Base-by-base conservation (phyloP, 2,329 filamentous ascomycete genomes). In the Septoria petroselini region DNA sequence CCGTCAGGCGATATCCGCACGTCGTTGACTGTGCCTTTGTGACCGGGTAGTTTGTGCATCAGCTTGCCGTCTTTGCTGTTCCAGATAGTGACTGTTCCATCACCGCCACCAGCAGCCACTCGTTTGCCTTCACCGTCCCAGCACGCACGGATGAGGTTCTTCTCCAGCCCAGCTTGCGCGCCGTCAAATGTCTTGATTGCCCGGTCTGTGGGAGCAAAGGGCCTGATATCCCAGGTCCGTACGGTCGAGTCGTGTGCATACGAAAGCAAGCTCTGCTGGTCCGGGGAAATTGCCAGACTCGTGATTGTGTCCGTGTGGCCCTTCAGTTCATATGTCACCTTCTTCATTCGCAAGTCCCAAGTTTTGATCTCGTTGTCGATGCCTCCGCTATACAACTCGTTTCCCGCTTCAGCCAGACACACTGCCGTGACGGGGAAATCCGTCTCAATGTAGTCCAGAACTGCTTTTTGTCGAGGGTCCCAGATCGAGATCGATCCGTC, bases 311-410 rank as follows among this genome's bases (percentile, higher is more conserved):
- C 93, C 45, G 83, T 85, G 68, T 98, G 93, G 0, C 93, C 93
- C 9, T 86, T 71, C 77, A 98, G 84, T 1, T 86, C 85, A 70
- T 97, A 96, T 4, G 89, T 83, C 2, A 94, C 81, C 5, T 85
- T 81, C 70, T 94, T 90, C 75, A 95, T 97, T 59, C 93, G 83
- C 65, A 97, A 73, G 70, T 98, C 93, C 91, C 93, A 98, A 15
- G 95, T 91, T 62, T 91, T 89, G 68, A 98, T 95, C 62, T 94
- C 90, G 66, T 97, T 96, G 72, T 97, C 93, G 60, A 98, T 96
- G 17, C 91, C 88, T 39, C 91, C 91, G 5, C 88, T 86, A 69
- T 93, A 98, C 19, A 98, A 82, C 72, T 97, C 93, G 67, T 95
- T 95, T 14, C 93, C 93, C 1, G 91, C 90, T 68, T 95, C 90